These are phyloP conservation scores for Penicillium samsonianum DNA, from an alignment of 495 filamentous ascomycete genomes.

Conservation along the genomic window DNA sequence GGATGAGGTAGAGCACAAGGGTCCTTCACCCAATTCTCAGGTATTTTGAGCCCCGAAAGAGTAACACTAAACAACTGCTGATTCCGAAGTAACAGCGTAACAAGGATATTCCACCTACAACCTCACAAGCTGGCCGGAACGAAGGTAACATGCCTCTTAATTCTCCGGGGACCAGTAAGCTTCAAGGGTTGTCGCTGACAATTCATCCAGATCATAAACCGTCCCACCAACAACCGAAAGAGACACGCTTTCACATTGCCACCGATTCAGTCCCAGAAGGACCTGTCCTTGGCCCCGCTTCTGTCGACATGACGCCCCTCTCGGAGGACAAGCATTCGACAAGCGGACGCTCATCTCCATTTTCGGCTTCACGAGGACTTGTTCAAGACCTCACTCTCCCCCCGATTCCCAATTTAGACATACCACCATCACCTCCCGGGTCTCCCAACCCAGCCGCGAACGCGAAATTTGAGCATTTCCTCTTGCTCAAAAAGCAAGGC, in stretches of 20 bases:
- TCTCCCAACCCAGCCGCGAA: constrained; percentile 65
- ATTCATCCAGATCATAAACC: constrained; percentile 9
- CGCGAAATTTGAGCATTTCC: constrained; percentile 79
- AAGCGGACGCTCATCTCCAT: constrained; percentile 62
- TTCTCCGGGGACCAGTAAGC: not conserved
- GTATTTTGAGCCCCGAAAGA: constrained; percentile 13
- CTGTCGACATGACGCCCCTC: constrained; percentile 26
- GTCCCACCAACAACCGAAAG: constrained; percentile 1
- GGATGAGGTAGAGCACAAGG: constrained; percentile 53
- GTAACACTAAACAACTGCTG: not conserved
- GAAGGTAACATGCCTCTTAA: constrained; percentile 22
- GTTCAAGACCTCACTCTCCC: constrained; percentile 85
- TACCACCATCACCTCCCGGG: constrained; percentile 82
- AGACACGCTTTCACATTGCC: not conserved
- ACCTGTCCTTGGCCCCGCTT: constrained; percentile 49
- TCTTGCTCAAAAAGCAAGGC: constrained; percentile 78
- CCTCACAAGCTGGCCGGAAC: constrained; percentile 9
- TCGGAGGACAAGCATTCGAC: constrained; percentile 19
- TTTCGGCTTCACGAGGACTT: constrained; percentile 63
- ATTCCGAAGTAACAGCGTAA: not conserved
- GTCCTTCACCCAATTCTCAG: constrained; percentile 18
- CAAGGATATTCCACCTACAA: constrained; percentile 3
- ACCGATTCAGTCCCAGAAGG: constrained; percentile 31
- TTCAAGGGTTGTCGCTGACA: constrained; percentile 14
- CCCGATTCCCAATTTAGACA: constrained; percentile 72